Percentiles rank a stretch among this genome's conserved stretches.
Evolutionary conservation across 1,284 basidiomycete genomes (phyloP).

Genomic region (Stygiomarasmius scandens): DNA sequence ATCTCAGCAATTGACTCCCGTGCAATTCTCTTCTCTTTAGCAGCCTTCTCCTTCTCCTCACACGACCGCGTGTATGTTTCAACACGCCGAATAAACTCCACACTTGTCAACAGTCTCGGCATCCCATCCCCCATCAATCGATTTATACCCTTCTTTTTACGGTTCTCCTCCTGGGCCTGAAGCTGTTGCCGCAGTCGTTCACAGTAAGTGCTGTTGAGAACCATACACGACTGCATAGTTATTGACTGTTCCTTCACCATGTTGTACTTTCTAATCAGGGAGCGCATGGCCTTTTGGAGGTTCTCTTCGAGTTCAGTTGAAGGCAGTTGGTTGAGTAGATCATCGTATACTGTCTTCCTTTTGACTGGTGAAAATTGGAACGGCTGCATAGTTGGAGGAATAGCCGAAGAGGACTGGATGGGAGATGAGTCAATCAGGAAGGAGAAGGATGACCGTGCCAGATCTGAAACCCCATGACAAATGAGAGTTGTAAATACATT

Average conservation of each 20-base stretch:
- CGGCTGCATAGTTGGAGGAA: not conserved
- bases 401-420: not conserved
- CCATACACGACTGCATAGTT: conserved; percentile 16
- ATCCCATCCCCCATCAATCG: conserved; percentile 23
- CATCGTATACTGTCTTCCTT: conserved; percentile 3
- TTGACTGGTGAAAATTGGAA: not conserved
- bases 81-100: conserved; percentile 13
- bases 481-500: not conserved
- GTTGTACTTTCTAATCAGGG: conserved; percentile 11
- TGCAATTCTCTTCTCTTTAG: too few relatives aligned
- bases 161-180: conserved; percentile 24
- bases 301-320: conserved; percentile 17
- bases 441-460: not conserved
- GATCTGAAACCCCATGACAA: not conserved
- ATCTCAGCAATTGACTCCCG: too few relatives aligned
- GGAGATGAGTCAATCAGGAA: not conserved
- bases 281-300: conserved; percentile 15
- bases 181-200: conserved; percentile 20
- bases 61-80: conserved; percentile 7
- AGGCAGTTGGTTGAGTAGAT: conserved; percentile 14
- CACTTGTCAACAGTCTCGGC: conserved; percentile 20
- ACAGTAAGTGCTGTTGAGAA: conserved; percentile 23
- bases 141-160: conserved; percentile 18
- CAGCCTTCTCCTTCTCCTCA: conserved; percentile 4
- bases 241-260: conserved; percentile 15